Evolutionary conservation across 139 green algal species (phyloP), one percentile per base, ranked within the genome.

Genomic region (Picochlorum sp.): DNA sequence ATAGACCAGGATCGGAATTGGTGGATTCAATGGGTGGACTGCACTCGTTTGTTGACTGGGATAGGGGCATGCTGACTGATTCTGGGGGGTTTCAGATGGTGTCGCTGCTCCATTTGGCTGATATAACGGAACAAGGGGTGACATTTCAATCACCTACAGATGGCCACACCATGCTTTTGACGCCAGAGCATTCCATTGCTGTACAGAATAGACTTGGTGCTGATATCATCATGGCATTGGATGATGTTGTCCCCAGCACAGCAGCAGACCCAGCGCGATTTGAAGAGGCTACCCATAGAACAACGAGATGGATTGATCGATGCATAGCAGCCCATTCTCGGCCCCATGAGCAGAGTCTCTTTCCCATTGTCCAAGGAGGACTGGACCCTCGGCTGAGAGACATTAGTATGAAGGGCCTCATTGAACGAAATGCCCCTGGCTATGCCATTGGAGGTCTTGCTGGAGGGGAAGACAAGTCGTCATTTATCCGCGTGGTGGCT

Each of bases 191-290:
- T 69, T 93, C 82, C 49, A 96, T 97, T 1, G 69, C 69, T 14
- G 91, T 97, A 60, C 88, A 96, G 61, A 96, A 96, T 77, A 47
- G 67, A n/a, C 65, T 92, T 10, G 82, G 87, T 13, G 87, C 88
- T 1, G 91, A 96, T 80, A 95, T 97, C 77, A 96, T 96, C 30
- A 97, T 96, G 90, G 85, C 88, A 16, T 75, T 98, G 26, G 92
- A 98, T 65, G 92, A 98, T 69, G 92, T 98, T 9, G 92, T 98
- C 60, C 85, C 83, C 13, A 71, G 45, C 41, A 70, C 71, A 1
- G 50, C 60, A 5, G 65, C 38, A 15, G 78, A 89, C 52, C 52
- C 60, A 1, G 66, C 63, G 1, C 81, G 92, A 4, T 96, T 97
- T 62, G 75, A 86, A 65, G 91, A 98, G 72, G 92, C 92, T 9